phyloP scores from a whole-genome alignment of 176 grass and related monocot genomes.

The Carex littledalei region DNA sequence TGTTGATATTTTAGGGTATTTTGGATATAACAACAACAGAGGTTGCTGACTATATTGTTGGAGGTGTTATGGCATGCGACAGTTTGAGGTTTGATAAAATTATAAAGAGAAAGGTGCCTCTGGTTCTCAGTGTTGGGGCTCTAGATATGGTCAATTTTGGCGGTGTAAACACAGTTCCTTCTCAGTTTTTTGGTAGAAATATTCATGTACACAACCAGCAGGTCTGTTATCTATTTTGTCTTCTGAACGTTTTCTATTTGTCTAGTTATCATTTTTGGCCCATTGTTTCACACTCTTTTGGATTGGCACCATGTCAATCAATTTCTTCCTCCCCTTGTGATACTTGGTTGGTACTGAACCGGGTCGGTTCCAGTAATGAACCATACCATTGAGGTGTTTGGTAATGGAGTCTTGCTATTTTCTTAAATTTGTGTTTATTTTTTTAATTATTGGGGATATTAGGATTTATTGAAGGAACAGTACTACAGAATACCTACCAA shows the following conservation, averaged over 20 bases:
- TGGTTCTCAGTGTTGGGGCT: conserved; percentile 88
- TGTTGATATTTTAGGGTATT: conserved; percentile 47
- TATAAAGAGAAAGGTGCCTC: conserved; percentile 67
- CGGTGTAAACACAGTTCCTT: conserved; percentile 67
- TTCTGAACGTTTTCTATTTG: not conserved
- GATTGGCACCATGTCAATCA: not conserved
- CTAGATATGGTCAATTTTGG: conserved; percentile 99
- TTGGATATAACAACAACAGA: conserved; percentile 97
- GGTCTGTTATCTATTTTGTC: conserved; percentile 39
- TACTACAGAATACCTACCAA: not conserved
- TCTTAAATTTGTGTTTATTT: not conserved
- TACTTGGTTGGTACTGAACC: not conserved
- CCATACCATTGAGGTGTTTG: not conserved
- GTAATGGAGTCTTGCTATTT: too few relatives aligned
- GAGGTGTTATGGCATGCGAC: conserved; percentile 84
- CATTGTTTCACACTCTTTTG: conserved; percentile 13
- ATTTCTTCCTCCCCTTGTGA: not conserved
- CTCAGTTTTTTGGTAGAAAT: conserved; percentile 61
- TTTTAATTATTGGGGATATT: not conserved
- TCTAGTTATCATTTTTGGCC: conserved; percentile 12
- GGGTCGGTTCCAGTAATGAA: not conserved
- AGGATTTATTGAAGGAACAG: not conserved
- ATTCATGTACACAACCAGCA: conserved; percentile 89
- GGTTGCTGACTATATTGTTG: conserved; percentile 89
- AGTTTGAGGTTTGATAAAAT: conserved; percentile 69